Evolutionary conservation across 2,329 filamentous ascomycete genomes (phyloP).

Genomic region (Macrophomina pseudophaseolina): DNA sequence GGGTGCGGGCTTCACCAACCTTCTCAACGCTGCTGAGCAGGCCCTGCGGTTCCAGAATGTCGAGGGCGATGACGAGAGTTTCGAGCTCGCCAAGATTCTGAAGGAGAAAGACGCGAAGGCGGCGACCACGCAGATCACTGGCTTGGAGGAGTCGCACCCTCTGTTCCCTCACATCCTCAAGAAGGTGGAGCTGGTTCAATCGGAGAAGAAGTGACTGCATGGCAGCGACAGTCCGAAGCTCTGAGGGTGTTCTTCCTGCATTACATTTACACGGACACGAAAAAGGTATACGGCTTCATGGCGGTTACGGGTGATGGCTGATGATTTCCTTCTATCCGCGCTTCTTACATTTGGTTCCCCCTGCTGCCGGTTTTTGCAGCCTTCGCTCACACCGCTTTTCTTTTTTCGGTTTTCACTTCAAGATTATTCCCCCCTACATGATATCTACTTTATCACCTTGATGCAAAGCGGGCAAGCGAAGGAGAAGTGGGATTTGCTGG

Average conservation of each 20-base stretch:
- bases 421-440: conserved; percentile 16
- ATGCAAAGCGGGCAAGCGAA: conserved; percentile 16
- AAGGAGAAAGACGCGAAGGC: conserved; percentile 73
- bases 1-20: conserved; percentile 71
- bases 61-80: conserved; percentile 86
- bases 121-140: conserved; percentile 80
- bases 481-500: conserved; percentile 4
- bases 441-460: conserved; percentile 17
- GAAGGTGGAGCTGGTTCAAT: conserved; percentile 78
- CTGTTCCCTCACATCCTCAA: conserved; percentile 77
- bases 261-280: conserved; percentile 11
- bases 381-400: not conserved
- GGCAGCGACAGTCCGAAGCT: conserved; percentile 3
- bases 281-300: conserved; percentile 20
- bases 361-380: not conserved
- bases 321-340: not conserved
- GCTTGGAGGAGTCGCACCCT: conserved; percentile 76
- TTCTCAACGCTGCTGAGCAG: conserved; percentile 87
- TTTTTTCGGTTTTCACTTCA: conserved; percentile 18
- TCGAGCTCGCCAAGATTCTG: conserved; percentile 84
- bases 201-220: conserved; percentile 45
- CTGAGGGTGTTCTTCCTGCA: not conserved
- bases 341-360: not conserved
- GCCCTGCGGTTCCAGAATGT: conserved; percentile 95
- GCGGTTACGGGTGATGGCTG: conserved; percentile 1